Evolutionary conservation across 2,329 filamentous ascomycete species (phyloP).

Genomic region (Septoria linicola): DNA sequence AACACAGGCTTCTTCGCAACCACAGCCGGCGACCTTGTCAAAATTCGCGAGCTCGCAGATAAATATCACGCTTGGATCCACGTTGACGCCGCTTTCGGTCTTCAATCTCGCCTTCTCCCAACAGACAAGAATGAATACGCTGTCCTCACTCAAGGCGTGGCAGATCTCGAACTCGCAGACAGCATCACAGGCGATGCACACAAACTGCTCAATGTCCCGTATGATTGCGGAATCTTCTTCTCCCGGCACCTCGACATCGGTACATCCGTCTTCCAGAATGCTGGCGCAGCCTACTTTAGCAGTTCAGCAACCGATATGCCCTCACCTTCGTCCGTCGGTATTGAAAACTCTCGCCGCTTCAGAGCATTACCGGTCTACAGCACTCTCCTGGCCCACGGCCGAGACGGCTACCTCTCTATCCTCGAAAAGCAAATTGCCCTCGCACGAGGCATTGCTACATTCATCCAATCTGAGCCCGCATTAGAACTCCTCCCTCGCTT

Average conservation of each 20-base stretch:
- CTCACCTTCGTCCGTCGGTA: slow-evolving; percentile 81
- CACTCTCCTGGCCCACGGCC: slow-evolving; percentile 72
- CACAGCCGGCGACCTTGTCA: slow-evolving; percentile 57
- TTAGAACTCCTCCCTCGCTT: slow-evolving; percentile 65
- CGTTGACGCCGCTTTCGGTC: slow-evolving; percentile 86
- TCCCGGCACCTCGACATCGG: slow-evolving; percentile 62
- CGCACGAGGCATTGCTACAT: slow-evolving; percentile 65
- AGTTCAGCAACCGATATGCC: slow-evolving; percentile 50
- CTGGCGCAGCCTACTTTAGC: slow-evolving; percentile 77
- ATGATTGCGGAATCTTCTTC: slow-evolving; percentile 89
- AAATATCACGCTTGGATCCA: slow-evolving; percentile 80
- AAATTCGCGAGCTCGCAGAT: slow-evolving; percentile 69
- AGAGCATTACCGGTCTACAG: slow-evolving; percentile 87
- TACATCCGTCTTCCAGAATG: slow-evolving; percentile 71
- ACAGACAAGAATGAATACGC: slow-evolving; percentile 54
- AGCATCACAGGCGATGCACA: slow-evolving; percentile 85
- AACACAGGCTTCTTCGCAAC: slow-evolving; percentile 83
- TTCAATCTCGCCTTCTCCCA: slow-evolving; percentile 70
- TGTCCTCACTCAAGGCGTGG: slow-evolving; percentile 51
- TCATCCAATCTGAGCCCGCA: slow-evolving; percentile 58
- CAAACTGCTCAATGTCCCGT: slow-evolving; percentile 92
- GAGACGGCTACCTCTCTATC: slow-evolving; percentile 65
- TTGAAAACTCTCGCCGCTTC: slow-evolving; percentile 91
- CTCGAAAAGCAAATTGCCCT: slow-evolving; percentile 70
- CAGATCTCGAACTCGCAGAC: slow-evolving; percentile 77